Evolutionary conservation across 352 stramenopile species (phyloP), one percentile per base, ranked within the genome.

Genomic region (Phytophthora melonis): DNA sequence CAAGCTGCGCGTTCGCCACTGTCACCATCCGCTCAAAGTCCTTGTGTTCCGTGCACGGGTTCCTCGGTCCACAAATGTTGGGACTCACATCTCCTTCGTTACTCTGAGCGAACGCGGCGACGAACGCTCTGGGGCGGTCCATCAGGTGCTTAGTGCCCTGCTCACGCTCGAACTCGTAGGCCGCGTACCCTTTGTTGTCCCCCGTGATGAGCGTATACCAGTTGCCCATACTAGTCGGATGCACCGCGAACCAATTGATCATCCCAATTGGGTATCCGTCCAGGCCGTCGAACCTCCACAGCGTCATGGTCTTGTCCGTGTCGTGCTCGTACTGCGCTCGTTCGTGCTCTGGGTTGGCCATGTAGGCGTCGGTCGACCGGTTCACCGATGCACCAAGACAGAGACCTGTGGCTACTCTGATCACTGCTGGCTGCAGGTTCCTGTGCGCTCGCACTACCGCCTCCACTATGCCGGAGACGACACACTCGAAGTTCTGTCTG

Each of bases 221-320:
- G 57, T 93, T 97, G 59, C 94, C 95, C 92, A 98, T 97, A 73
- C 86, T 97, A 25, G 95, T 98, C 19, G 91, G 91, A 64, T 98
- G 95, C 25, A 98, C 93, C 6, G 93, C 89, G 73, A 98, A 98
- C 89, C 94, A 98, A 70, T 98, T 98, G 72, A 98, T 88, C 81
- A 97, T 93, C 50, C 92, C 93, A 61, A 98, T 93, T 1, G 87
- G 86, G 45, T 79, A 95, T 4, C 85, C 91, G 34, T 97, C 88
- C 45, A 89, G 70, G 18, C 87, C 88, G n/a, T 95, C 87, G 19
- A 98, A 82, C 3, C 89, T 80, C 79, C 97, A 94, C 2, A 98
- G 74, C 18, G 91, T 92, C 93, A 98, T 98, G 54, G 94, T 90
- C 67, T 98, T 98, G 80, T 98, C 94, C 19, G 91, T 98, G 62